Evolutionary conservation across 2,329 filamentous ascomycete species (phyloP).

Genomic region (Aspergillus fumigatiaffinis): DNA sequence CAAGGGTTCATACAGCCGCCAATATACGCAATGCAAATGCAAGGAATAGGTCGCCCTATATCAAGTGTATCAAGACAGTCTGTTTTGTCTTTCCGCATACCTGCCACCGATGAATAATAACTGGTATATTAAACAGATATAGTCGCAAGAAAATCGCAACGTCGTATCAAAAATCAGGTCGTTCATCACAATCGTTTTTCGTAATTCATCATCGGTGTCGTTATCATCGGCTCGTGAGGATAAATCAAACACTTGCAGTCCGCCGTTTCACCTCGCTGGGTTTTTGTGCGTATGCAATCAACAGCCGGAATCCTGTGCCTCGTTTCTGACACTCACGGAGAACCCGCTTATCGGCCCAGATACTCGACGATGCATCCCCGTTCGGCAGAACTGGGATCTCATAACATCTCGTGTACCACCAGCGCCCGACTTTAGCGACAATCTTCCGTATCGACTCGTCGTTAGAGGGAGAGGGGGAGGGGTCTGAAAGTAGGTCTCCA

Average conservation of each 20-base stretch:
- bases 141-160: not conserved
- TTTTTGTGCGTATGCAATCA: conserved; percentile 87
- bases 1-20: conserved; percentile 15
- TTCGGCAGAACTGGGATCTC: conserved; percentile 60
- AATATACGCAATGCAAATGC: not conserved
- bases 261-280: conserved; percentile 50
- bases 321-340: conserved; percentile 81
- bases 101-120: not conserved
- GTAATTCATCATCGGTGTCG: conserved; percentile 8
- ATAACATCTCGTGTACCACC: conserved; percentile 96
- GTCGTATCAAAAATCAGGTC: not conserved
- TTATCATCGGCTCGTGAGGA: not conserved
- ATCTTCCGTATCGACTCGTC: conserved; percentile 89
- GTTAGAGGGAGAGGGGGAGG: conserved; percentile 63
- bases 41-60: not conserved
- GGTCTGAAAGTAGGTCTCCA: conserved; percentile 69
- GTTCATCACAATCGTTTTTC: not conserved
- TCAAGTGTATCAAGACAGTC: conserved; percentile 6
- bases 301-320: conserved; percentile 81
- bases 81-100: not conserved
- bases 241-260: conserved; percentile 40
- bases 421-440: conserved; percentile 84
- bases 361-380: conserved; percentile 54
- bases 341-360: conserved; percentile 74
- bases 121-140: not conserved